phyloP scores from a whole-genome alignment of 169 alveolate genomes.

The Toxoplasma gondii region DNA sequence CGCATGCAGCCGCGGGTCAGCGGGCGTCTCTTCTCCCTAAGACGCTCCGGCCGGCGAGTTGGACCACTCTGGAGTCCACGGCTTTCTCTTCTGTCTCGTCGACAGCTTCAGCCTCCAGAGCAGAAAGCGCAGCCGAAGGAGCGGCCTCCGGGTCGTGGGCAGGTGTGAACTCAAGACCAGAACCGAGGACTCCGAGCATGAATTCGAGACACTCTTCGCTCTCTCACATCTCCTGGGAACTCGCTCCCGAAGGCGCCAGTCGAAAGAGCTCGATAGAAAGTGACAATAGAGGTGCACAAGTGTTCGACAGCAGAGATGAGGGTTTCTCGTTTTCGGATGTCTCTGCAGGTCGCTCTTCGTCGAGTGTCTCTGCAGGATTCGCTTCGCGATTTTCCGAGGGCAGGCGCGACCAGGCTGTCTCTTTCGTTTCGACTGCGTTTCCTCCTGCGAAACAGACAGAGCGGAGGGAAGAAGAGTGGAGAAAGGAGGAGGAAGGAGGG shows the following conservation, averaged over 20 bases:
- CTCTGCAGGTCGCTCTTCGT: neutral
- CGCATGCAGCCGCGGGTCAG: too few relatives aligned
- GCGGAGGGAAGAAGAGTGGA: neutral
- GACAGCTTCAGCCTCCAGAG: neutral
- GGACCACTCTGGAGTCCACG: neutral
- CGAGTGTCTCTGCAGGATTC: neutral
- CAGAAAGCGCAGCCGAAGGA: neutral
- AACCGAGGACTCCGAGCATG: neutral
- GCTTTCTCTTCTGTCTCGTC: neutral
- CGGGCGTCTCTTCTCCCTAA: neutral
- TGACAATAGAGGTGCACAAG: too few relatives aligned
- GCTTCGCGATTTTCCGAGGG: too few relatives aligned
- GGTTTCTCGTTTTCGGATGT: too few relatives aligned
- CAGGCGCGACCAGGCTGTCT: neutral
- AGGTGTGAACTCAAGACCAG: neutral
- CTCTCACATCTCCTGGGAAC: neutral
- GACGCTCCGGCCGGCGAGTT: neutral
- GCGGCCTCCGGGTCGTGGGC: neutral
- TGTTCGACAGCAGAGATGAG: too few relatives aligned
- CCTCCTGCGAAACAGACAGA: neutral
- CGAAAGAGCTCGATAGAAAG: neutral
- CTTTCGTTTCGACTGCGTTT: too few relatives aligned
- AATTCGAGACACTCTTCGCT: neutral
- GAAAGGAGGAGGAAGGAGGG: neutral
- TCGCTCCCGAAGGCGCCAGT: neutral